Conservation (phyloP, 2,329 filamentous ascomycete genomes). For the Penicillium sp. region DNA sequence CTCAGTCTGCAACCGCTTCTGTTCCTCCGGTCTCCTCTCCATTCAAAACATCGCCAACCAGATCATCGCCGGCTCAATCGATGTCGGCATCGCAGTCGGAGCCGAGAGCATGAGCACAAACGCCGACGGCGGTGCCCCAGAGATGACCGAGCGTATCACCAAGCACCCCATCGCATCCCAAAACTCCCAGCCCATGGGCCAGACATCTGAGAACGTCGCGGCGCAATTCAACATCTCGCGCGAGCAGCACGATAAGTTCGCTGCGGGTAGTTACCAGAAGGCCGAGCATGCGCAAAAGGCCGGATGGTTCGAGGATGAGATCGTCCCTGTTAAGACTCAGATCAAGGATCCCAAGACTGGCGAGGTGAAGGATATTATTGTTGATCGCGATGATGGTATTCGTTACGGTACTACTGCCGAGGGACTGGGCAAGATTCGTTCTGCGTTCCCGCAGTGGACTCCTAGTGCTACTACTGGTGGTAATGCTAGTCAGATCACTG, state of each 20-base stretch:
- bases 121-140: slow-evolving; percentile 76
- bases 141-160: slow-evolving; percentile 81
- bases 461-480: slow-evolving; percentile 88
- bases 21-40: slow-evolving; percentile 84
- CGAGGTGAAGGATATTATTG: slow-evolving; percentile 74
- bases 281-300: slow-evolving; percentile 76
- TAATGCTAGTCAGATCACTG: slow-evolving; percentile 88
- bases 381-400: slow-evolving; percentile 80
- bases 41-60: slow-evolving; percentile 90
- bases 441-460: slow-evolving; percentile 73
- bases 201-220: slow-evolving; percentile 89
- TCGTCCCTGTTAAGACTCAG: slow-evolving; percentile 77
- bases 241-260: slow-evolving; percentile 76
- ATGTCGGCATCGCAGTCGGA: slow-evolving; percentile 84
- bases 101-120: slow-evolving; percentile 91
- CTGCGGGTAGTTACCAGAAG: slow-evolving; percentile 82
- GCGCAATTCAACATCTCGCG: slow-evolving; percentile 71
- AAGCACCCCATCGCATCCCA: slow-evolving; percentile 74
- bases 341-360: slow-evolving; percentile 86
- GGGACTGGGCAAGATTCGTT: slow-evolving; percentile 76
- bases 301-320: slow-evolving; percentile 85
- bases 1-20: slow-evolving; percentile 85
- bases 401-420: slow-evolving; percentile 80
- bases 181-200: slow-evolving; percentile 93
- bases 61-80: slow-evolving; percentile 85